A percentile compares a stretch with the other conserved stretches of the same genome.
Evolutionary conservation across 306 rosid species (phyloP).

Genomic region (Quercus rubra): DNA sequence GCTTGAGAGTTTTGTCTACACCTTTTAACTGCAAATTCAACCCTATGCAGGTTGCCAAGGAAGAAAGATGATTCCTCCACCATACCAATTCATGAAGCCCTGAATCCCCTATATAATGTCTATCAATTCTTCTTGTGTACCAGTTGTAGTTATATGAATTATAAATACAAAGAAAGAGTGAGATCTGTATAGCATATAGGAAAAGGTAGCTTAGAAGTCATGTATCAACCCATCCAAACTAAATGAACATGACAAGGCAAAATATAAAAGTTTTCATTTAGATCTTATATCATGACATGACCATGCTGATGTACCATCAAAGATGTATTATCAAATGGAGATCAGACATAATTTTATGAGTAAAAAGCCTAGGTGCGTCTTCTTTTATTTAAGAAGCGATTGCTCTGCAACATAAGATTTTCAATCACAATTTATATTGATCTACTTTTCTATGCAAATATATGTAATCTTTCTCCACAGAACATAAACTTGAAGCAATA

Average conservation of each 20-base stretch:
- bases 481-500: neutral
- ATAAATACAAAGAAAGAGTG: neutral
- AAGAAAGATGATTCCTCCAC: constrained; percentile 29
- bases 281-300: neutral
- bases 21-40: neutral
- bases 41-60: constrained; percentile 22
- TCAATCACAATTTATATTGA: too few species aligned
- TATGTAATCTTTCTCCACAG: too few species aligned
- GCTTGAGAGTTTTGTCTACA: neutral
- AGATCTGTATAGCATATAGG: neutral
- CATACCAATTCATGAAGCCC: constrained; percentile 12
- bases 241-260: neutral
- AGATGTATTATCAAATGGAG: neutral
- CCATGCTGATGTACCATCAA: neutral
- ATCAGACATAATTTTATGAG: neutral
- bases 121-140: neutral
- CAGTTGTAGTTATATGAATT: neutral
- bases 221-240: neutral
- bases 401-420: too few species aligned
- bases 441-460: too few species aligned
- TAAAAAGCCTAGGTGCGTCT: too few species aligned
- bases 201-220: neutral
- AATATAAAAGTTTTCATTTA: neutral
- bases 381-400: too few species aligned
- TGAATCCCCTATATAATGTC: neutral